A percentile compares a stretch with the other conserved stretches of the same genome.
Conservation (phyloP, 352 stramenopile genomes). For the Phytopythium boreale region DNA sequence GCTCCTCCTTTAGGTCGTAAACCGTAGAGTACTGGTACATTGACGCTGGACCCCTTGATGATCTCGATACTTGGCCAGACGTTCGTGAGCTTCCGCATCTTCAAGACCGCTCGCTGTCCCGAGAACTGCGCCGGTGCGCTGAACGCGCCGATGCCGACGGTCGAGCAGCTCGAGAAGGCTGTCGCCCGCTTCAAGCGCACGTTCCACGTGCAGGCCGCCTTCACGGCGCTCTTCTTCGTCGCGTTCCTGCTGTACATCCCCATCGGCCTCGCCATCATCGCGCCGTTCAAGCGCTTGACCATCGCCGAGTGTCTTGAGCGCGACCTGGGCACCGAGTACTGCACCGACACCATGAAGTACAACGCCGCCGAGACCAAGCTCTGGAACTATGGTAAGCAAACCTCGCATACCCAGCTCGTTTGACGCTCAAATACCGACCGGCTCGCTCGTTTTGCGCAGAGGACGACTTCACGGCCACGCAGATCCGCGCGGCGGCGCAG, state of each 20-base stretch:
- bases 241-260: constrained; percentile 70
- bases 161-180: neutral
- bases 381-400: neutral
- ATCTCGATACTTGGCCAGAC: constrained; percentile 18
- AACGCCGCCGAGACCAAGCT: constrained; percentile 56
- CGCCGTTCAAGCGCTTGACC: constrained; percentile 40
- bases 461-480: neutral
- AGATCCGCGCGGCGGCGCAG: constrained; percentile 24
- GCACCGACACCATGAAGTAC: constrained; percentile 46
- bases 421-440: neutral
- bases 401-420: neutral
- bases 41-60: neutral
- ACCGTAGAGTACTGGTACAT: too few relatives aligned
- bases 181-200: constrained; percentile 26
- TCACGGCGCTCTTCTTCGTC: constrained; percentile 48
- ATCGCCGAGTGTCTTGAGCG: constrained; percentile 46
- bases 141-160: constrained; percentile 4
- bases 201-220: constrained; percentile 35
- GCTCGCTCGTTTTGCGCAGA: neutral
- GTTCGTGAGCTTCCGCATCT: constrained; percentile 26
- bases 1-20: neutral
- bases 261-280: constrained; percentile 49
- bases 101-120: constrained; percentile 12
- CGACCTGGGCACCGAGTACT: constrained; percentile 50
- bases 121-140: constrained; percentile 9